Percentiles rank a stretch among this genome's conserved stretches.
Evolutionary conservation across 805 yeast species (phyloP).

Genomic region (Teunomyces tritomae): DNA sequence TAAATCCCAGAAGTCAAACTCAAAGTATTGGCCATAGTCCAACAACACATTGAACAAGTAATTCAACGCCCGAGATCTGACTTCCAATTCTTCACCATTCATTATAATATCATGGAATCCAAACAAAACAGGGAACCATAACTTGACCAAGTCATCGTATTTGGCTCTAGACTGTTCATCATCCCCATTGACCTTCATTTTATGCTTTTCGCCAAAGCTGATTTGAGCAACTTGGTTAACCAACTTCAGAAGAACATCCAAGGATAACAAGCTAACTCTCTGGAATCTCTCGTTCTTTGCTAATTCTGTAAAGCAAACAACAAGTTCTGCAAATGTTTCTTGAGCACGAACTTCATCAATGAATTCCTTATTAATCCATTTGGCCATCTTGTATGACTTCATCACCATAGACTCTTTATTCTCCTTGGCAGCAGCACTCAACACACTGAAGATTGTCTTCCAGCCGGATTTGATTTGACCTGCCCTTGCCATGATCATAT

Average conservation of each 20-base stretch:
- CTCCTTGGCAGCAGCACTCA: conserved; percentile 69
- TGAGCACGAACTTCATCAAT: conserved; percentile 63
- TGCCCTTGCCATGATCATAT: conserved; percentile 77
- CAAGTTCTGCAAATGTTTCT: conserved; percentile 65
- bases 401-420: conserved; percentile 56
- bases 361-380: conserved; percentile 59
- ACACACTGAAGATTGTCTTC: conserved; percentile 80
- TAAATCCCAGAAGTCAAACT: conserved; percentile 74
- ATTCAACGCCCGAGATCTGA: conserved; percentile 82
- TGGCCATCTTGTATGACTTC: conserved; percentile 62
- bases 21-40: conserved; percentile 76
- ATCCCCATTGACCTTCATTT: conserved; percentile 10
- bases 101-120: conserved; percentile 87
- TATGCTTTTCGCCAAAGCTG: conserved; percentile 24
- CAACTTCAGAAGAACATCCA: conserved; percentile 66
- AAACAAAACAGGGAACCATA: conserved; percentile 84
- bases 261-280: conserved; percentile 73
- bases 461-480: conserved; percentile 85
- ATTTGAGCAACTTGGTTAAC: conserved; percentile 57
- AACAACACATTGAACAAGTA: conserved; percentile 78
- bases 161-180: conserved; percentile 14
- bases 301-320: conserved; percentile 72
- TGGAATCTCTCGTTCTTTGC: conserved; percentile 85
- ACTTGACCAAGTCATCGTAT: conserved; percentile 45
- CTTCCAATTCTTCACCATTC: conserved; percentile 93